Base-by-base conservation (phyloP, 2,329 filamentous ascomycete species). In the Calonectria montana region DNA sequence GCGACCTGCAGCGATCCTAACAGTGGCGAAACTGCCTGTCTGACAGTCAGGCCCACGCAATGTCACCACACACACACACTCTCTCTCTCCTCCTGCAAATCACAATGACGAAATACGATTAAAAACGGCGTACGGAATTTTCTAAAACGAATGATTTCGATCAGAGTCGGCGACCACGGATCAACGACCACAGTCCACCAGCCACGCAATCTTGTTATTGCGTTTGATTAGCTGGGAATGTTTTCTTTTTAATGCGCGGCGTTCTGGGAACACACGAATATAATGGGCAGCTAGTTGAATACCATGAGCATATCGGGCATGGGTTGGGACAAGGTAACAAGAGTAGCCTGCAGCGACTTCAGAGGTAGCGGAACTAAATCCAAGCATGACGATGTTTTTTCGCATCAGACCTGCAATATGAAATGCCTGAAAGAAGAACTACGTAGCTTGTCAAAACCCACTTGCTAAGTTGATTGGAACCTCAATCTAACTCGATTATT, bases 251-350 rank as follows among this genome's bases (percentile, higher is more conserved):
- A 16, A 45, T 39, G 53, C 53, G 45, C n/a, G 65, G 65, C 50
- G 65, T 59, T 57, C 1, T 13, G 64, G 64, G 37, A 62, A 41
- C n/a, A 12, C 8, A 43, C 6, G 37, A 25, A 29, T 45, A 43
- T 62, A 62, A 43, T 62, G 29, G 23, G 35, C 16, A 37, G 45
- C 4, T 45, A 15, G 45, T 5, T 59, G 29, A 27, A 55, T 41
- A 65, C 18, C 10, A 67, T 21, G 15, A 16, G 21, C 27, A 67
- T 31, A 45, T 35, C 25, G 21, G 16, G 10, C 18, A 55, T 47
- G 25, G 64, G 63, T 25, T 50, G 48, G 25, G 48, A 31, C 37
- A 21, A 66, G 12, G 64, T n/a, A 66, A 66, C 64, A 66, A 57
- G 64, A 29, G 21, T 35, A 50, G 13, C 45, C 29, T 50, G 62